Evolutionary conservation across 2,329 filamentous ascomycete genomes (phyloP), one percentile per base, ranked within the genome.

Genomic region (Trichoderma polysporum): DNA sequence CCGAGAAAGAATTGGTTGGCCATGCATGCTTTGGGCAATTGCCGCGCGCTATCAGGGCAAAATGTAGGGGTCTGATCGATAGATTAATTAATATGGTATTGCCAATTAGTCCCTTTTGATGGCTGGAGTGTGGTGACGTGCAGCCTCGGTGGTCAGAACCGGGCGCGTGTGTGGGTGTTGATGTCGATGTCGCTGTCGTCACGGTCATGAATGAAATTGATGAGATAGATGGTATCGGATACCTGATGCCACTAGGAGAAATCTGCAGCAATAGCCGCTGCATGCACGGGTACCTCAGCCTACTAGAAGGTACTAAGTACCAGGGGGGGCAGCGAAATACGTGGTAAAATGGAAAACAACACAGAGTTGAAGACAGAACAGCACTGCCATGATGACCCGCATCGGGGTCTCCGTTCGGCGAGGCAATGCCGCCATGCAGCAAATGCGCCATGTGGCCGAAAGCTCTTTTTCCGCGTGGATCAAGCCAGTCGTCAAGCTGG

Each of bases 301-400:
- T 22, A 19, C n/a, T n/a, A 13, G n/a, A 3, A 45, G 41, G 41
- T 45, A 45, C n/a, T 19, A 3, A 5, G 2, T 45, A 45, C 41
- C 10, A 45, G n/a, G n/a, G n/a, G 19, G 41, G 22, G 41, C n/a
- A n/a, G n/a, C n/a, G n/a, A n/a, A 22, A 47, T 5, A 35, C 15
- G 15, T 41, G 10, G 19, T 37, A 50, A 22, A 33, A 12, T 29
- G 19, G 31, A 29, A 41, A 33, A 19, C 10, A 9, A n/a, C 27
- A 33, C 22, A 7, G 22, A 15, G 8, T 49, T 15, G 49, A 27
- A 19, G 12, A 59, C 22, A 39, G 31, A 53, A 7, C 13, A 60
- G 66, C 66, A 68, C 66, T 47, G 60, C 66, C 66, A 65, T 68
- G 60, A 66, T 58, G 66, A 64, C 66, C 61, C 52, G 66, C 66